Evolutionary conservation across 1,284 basidiomycete genomes (phyloP).

Genomic region (Irpex sp.): DNA sequence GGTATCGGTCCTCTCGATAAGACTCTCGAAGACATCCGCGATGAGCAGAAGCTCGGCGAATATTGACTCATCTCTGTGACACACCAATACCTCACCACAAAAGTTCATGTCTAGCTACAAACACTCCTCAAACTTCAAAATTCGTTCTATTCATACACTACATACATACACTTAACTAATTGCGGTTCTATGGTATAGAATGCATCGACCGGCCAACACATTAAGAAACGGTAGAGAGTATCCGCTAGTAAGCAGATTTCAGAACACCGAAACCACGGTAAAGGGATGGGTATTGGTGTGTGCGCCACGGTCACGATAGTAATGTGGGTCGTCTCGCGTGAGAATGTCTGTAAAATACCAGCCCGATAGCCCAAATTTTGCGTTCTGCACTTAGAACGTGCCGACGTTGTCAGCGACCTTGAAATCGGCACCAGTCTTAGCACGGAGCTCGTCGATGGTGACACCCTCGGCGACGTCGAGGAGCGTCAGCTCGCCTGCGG

Average conservation of each 20-base stretch:
- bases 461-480: slow-evolving; percentile 82
- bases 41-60: too few relatives aligned
- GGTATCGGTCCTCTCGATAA: too few relatives aligned
- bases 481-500: slow-evolving; percentile 67
- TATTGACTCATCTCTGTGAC: neutral
- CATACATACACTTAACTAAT: neutral
- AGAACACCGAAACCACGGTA: neutral
- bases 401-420: slow-evolving; percentile 37
- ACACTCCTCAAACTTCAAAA: neutral
- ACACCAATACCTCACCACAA: neutral
- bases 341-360: too few relatives aligned
- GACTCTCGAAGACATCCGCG: too few relatives aligned
- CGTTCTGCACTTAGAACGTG: slow-evolving; percentile 13
- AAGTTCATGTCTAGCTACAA: neutral
- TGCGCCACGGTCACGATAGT: too few relatives aligned
- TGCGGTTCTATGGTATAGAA: neutral
- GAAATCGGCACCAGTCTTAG: slow-evolving; percentile 83
- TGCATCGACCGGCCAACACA: neutral
- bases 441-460: slow-evolving; percentile 77
- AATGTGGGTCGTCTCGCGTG: too few relatives aligned
- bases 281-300: too few relatives aligned
- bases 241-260: neutral
- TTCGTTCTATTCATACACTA: neutral
- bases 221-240: neutral
- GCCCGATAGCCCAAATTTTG: neutral